These are phyloP conservation scores for Mycena indigotica DNA, from an alignment of 768 basidiomycete genomes.

Conservation along the genomic window DNA sequence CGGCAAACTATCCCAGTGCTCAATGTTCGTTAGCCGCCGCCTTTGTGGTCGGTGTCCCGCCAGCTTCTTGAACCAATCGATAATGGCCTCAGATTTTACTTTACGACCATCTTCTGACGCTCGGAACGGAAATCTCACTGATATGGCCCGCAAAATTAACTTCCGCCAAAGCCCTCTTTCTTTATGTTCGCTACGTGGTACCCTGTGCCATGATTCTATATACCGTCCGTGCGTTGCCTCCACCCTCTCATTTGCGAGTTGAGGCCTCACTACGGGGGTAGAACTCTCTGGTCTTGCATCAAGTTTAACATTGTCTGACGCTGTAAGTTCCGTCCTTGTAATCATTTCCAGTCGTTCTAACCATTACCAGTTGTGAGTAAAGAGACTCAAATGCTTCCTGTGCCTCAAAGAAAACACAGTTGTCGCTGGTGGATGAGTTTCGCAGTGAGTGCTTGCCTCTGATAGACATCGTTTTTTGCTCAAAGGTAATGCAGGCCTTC, in stretches of 20 bases:
- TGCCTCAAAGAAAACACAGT: neutral
- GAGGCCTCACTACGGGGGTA: neutral
- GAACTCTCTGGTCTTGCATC: conserved; percentile 10
- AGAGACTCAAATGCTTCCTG: neutral
- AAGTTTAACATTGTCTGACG: neutral
- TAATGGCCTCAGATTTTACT: conserved; percentile 13
- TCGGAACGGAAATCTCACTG: conserved; percentile 13
- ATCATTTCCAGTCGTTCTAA: neutral
- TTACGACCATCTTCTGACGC: conserved; percentile 19
- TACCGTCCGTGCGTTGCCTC: conserved; percentile 13
- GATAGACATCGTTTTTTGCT: neutral
- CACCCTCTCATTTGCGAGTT: neutral
- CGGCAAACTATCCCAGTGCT: neutral
- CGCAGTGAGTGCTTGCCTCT: conserved; percentile 1
- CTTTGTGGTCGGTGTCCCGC: conserved; percentile 14
- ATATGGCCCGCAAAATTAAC: conserved; percentile 17
- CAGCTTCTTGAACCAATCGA: neutral
- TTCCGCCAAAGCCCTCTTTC: conserved; percentile 12
- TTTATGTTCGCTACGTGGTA: conserved; percentile 17
- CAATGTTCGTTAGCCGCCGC: conserved; percentile 9
- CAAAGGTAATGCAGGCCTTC: conserved; percentile 10
- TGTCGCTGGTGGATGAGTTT: conserved; percentile 18
- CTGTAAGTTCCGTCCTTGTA: conserved; percentile 2
- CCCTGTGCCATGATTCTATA: conserved; percentile 10
- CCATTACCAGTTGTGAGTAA: conserved; percentile 15